These are phyloP conservation scores for Pleurotus platypus DNA, from an alignment of 768 basidiomycete genomes.

Conservation along the genomic window DNA sequence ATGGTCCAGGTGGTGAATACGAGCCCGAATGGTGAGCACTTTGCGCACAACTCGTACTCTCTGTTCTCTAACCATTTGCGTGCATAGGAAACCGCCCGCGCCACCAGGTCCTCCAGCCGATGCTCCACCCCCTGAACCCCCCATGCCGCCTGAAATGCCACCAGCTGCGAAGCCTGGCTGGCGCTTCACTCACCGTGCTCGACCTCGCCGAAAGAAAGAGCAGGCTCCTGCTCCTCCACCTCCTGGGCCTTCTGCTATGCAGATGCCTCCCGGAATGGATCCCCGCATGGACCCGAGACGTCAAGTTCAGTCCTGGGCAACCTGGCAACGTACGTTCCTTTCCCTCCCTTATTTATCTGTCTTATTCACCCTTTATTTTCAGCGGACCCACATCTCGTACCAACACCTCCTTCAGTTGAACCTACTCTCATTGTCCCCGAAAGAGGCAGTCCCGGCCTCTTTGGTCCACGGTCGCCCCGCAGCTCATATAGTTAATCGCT, in stretches of 20 bases:
- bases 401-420: slow-evolving; percentile 59
- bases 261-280: slow-evolving; percentile 20
- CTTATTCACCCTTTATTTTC: slow-evolving; percentile 5
- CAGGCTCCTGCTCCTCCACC: slow-evolving; percentile 32
- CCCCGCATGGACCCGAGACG: slow-evolving; percentile 35
- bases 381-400: slow-evolving; percentile 58
- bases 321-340: slow-evolving; percentile 60
- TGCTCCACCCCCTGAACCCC: slow-evolving; percentile 34
- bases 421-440: slow-evolving; percentile 61
- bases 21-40: slow-evolving; percentile 69
- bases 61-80: not conserved
- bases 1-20: slow-evolving; percentile 83
- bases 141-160: slow-evolving; percentile 31
- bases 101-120: slow-evolving; percentile 41
- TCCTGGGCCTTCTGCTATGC: slow-evolving; percentile 28
- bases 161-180: slow-evolving; percentile 50
- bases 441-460: slow-evolving; percentile 60
- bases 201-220: slow-evolving; percentile 44
- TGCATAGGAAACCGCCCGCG: slow-evolving; percentile 43
- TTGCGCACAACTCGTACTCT: not conserved
- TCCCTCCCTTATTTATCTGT: not conserved
- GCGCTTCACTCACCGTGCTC: slow-evolving; percentile 41
- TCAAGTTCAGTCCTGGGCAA: slow-evolving; percentile 52
- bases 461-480: slow-evolving; percentile 72
- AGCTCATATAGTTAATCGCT: slow-evolving; percentile 18